Percentiles rank a stretch among this genome's conserved stretches.
Evolutionary conservation across 1,139 yeast species (phyloP).

Genomic region (Nematodospora anomalae): DNA sequence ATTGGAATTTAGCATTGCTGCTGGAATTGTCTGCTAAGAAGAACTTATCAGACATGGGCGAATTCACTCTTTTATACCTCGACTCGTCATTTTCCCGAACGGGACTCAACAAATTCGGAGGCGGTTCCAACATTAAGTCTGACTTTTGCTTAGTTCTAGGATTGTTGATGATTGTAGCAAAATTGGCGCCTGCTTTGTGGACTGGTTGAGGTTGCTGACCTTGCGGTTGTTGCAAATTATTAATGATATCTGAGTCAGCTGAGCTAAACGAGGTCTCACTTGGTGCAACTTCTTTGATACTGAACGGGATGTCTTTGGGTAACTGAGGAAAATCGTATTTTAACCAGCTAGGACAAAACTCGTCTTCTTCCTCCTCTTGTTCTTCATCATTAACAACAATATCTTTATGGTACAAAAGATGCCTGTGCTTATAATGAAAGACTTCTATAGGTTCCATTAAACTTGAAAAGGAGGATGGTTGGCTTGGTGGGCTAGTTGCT

Average conservation of each 20-base stretch:
- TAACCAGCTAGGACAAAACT: slow-evolving; percentile 9
- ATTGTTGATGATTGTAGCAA: slow-evolving; percentile 6
- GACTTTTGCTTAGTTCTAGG: slow-evolving; percentile 6
- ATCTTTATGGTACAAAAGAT: neutral
- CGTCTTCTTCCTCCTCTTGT: slow-evolving; percentile 1
- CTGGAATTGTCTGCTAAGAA: slow-evolving; percentile 6
- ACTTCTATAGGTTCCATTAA: neutral
- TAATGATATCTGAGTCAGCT: slow-evolving; percentile 3
- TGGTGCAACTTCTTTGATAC: slow-evolving; percentile 6
- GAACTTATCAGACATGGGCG: slow-evolving; percentile 10
- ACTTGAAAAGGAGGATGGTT: neutral
- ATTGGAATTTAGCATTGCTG: slow-evolving; percentile 11
- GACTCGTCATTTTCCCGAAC: slow-evolving; percentile 3
- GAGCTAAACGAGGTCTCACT: slow-evolving; percentile 6
- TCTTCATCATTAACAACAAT: neutral
- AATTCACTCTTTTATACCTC: slow-evolving; percentile 7
- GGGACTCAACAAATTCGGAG: slow-evolving; percentile 4
- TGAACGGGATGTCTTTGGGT: slow-evolving; percentile 5
- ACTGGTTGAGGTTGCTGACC: slow-evolving; percentile 4
- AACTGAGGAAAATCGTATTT: slow-evolving; percentile 1
- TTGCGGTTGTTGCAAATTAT: slow-evolving; percentile 1
- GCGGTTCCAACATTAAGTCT: slow-evolving; percentile 3
- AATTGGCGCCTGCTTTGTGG: slow-evolving; percentile 2
- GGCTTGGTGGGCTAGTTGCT: too few species aligned
- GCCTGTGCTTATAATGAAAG: neutral